Conservation (phyloP, 345 rosid species). For the Clausena lansium region DNA sequence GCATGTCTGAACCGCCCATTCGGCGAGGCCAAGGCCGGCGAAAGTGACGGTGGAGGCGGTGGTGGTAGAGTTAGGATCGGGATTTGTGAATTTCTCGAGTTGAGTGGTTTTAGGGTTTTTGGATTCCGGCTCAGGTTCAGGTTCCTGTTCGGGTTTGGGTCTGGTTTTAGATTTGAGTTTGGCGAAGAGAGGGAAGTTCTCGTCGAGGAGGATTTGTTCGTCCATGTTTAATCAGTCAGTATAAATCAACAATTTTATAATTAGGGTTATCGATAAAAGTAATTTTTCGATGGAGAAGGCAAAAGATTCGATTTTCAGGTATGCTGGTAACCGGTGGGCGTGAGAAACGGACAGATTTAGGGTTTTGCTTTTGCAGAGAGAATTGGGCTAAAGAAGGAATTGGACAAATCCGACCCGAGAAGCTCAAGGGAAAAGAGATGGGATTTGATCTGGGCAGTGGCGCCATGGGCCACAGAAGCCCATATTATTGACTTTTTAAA, state of each 20-base stretch:
- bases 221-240: constrained; percentile 9
- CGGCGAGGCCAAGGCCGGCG: constrained; percentile 68
- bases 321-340: rapidly evolving
- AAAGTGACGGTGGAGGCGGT: constrained; percentile 29
- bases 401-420: too few species aligned
- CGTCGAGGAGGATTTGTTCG: constrained; percentile 23
- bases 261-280: background rate
- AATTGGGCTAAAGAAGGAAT: too few species aligned
- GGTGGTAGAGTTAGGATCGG: constrained; percentile 24
- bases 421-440: too few species aligned
- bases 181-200: constrained; percentile 56
- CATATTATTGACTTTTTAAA: too few species aligned
- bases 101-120: background rate
- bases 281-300: background rate
- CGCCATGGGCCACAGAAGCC: too few species aligned
- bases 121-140: constrained; percentile 6
- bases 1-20: constrained; percentile 82
- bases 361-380: too few species aligned
- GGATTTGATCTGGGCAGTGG: too few species aligned
- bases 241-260: background rate
- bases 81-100: constrained; percentile 31
- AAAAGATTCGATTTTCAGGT: too few species aligned
- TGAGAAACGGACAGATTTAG: too few species aligned
- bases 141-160: background rate
- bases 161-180: constrained; percentile 29